Evolutionary conservation across 2,329 filamentous ascomycete genomes (phyloP).

Genomic region (Mycosphaerella sp.): DNA sequence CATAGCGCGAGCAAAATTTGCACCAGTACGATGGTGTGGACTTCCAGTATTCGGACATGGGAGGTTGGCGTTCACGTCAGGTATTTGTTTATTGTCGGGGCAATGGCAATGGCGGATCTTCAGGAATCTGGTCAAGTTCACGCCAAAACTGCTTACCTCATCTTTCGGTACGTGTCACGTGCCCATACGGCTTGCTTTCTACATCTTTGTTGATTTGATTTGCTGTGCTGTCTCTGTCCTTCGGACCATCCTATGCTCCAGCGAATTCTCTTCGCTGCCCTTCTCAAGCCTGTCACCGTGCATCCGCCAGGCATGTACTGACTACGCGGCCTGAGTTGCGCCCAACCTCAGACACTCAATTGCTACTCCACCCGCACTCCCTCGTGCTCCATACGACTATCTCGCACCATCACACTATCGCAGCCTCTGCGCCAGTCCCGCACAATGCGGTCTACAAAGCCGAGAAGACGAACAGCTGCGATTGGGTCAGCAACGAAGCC

Average conservation of each 20-base stretch:
- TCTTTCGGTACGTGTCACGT: too few relatives aligned
- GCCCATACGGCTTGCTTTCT: too few relatives aligned
- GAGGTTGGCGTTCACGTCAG: neutral
- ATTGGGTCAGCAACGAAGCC: conserved; percentile 16
- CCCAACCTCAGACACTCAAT: conserved; percentile 9
- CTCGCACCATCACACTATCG: conserved; percentile 6
- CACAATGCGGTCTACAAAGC: conserved; percentile 40
- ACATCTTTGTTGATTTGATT: too few relatives aligned
- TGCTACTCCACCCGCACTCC: conserved; percentile 3
- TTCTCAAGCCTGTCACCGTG: neutral
- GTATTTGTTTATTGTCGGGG: neutral
- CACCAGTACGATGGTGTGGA: conserved; percentile 97
- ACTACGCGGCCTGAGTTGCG: conserved; percentile 1
- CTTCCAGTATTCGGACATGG: conserved; percentile 98
- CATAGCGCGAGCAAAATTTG: conserved; percentile 87
- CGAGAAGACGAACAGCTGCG: conserved; percentile 52
- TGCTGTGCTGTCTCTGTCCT: neutral
- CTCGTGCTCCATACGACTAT: too few relatives aligned
- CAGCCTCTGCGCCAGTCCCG: conserved; percentile 9
- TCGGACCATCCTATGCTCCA: neutral
- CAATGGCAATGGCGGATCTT: too few relatives aligned
- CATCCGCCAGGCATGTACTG: neutral
- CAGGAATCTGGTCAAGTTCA: too few relatives aligned
- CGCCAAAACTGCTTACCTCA: too few relatives aligned
- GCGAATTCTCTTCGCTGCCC: neutral